Percentiles rank a stretch among this genome's conserved stretches.
phyloP scores from a whole-genome alignment of 768 basidiomycete genomes.

The Tulasnella sp. region DNA sequence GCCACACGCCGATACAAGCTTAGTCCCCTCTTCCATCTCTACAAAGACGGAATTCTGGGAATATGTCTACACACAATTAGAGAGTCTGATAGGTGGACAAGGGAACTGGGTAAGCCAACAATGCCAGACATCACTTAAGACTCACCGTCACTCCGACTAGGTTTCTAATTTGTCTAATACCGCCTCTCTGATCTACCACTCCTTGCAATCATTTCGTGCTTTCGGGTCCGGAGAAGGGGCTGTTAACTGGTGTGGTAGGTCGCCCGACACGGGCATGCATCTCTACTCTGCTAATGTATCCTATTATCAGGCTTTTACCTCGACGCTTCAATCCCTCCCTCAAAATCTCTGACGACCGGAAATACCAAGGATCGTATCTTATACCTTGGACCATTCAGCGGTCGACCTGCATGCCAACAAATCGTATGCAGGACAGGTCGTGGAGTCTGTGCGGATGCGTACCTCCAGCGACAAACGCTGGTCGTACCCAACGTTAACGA shows the following conservation, averaged over 20 bases:
- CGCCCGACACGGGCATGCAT: not conserved
- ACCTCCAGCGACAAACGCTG: slow-evolving; percentile 40
- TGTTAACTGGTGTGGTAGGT: slow-evolving; percentile 90
- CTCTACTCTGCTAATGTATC: not conserved
- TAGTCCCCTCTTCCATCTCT: slow-evolving; percentile 55
- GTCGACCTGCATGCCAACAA: slow-evolving; percentile 82
- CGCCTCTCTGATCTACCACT: slow-evolving; percentile 65
- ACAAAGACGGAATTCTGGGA: slow-evolving; percentile 72
- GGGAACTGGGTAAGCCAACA: slow-evolving; percentile 57
- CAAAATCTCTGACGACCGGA: not conserved
- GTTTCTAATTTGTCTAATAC: slow-evolving; percentile 82
- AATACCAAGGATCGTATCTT: slow-evolving; percentile 40
- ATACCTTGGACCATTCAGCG: slow-evolving; percentile 60
- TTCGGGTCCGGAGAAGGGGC: slow-evolving; percentile 54
- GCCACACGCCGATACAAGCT: slow-evolving; percentile 74
- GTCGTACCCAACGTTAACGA: slow-evolving; percentile 65
- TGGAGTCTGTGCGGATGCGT: slow-evolving; percentile 81
- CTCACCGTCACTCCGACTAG: slow-evolving; percentile 29
- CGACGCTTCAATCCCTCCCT: slow-evolving; percentile 48
- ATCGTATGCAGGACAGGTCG: slow-evolving; percentile 47
- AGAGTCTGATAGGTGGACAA: slow-evolving; percentile 49
- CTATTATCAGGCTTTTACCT: slow-evolving; percentile 69
- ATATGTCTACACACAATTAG: slow-evolving; percentile 55
- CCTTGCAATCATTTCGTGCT: slow-evolving; percentile 53
- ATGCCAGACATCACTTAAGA: not conserved